Percentiles rank a stretch among this genome's conserved stretches.
phyloP scores from a whole-genome alignment of 2,329 filamentous ascomycete species.

The Aspergillus transmontanensis region DNA sequence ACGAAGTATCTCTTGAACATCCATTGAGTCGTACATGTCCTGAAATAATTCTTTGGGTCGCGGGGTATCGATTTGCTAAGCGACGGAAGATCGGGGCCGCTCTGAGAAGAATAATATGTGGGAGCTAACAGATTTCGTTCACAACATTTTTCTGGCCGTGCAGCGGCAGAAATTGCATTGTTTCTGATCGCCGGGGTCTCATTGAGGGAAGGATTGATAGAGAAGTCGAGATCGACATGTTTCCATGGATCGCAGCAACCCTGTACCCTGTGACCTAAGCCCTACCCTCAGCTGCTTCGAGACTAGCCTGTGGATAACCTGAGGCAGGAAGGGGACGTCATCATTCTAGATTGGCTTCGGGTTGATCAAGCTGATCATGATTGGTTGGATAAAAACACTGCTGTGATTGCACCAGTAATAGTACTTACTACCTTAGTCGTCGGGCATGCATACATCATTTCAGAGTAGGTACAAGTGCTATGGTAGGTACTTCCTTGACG shows the following conservation, averaged over 20 bases:
- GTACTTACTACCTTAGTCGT: neutral
- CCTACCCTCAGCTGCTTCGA: slow-evolving; percentile 14
- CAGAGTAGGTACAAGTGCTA: neutral
- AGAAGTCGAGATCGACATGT: slow-evolving; percentile 2
- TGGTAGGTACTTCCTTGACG: neutral
- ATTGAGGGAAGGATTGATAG: neutral
- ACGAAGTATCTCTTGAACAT: slow-evolving; percentile 24
- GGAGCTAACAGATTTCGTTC: neutral
- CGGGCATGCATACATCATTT: neutral
- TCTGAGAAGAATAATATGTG: neutral
- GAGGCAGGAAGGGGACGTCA: neutral
- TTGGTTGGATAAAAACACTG: neutral
- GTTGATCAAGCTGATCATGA: neutral
- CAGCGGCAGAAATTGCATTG: neutral
- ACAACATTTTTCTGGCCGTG: neutral
- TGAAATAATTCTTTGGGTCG: neutral
- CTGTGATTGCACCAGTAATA: neutral
- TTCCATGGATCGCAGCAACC: slow-evolving; percentile 10
- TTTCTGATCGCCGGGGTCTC: neutral
- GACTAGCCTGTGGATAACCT: neutral
- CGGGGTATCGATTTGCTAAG: slow-evolving; percentile 4
- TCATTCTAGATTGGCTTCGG: neutral
- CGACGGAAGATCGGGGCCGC: neutral
- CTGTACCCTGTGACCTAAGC: slow-evolving; percentile 31
- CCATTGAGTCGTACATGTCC: slow-evolving; percentile 20